phyloP scores from a whole-genome alignment of 2,329 filamentous ascomycete genomes.

The Thelonectria rubi region DNA sequence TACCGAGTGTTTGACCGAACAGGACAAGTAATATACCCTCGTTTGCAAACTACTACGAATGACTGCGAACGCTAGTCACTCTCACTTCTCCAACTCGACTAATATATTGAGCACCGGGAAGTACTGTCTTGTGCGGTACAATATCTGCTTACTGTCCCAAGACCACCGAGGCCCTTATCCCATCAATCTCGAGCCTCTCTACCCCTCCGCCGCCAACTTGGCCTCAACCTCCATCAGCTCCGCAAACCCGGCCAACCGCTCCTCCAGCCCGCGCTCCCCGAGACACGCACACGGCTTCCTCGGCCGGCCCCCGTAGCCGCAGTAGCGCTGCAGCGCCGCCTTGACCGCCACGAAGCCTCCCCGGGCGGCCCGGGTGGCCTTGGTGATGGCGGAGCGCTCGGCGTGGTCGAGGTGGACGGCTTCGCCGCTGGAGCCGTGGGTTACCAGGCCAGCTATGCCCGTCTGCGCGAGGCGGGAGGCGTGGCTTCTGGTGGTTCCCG shows the following conservation, averaged over 20 bases:
- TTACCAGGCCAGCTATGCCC: conserved; percentile 73
- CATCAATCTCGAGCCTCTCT: neutral
- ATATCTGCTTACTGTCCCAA: too few relatives aligned
- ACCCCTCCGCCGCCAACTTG: conserved; percentile 44
- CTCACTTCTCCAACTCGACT: too few relatives aligned
- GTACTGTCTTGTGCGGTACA: too few relatives aligned
- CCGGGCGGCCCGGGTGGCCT: conserved; percentile 70
- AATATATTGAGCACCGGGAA: too few relatives aligned
- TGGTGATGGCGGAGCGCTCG: conserved; percentile 72
- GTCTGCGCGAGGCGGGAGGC: conserved; percentile 68
- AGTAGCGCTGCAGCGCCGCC: conserved; percentile 68
- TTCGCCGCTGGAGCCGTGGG: conserved; percentile 78
- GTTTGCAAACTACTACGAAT: too few relatives aligned
- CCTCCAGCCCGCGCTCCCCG: conserved; percentile 34
- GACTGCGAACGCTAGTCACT: too few relatives aligned
- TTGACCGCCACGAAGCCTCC: conserved; percentile 76
- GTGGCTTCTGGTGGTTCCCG: conserved; percentile 59
- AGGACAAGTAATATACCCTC: too few relatives aligned
- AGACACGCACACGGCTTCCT: conserved; percentile 45
- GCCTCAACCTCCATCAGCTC: conserved; percentile 37
- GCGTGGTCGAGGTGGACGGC: conserved; percentile 73
- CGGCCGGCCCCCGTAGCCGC: conserved; percentile 70
- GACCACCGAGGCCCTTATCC: too few relatives aligned
- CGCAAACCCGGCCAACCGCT: conserved; percentile 37
- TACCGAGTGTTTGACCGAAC: too few relatives aligned